Evolutionary conservation across 371 early-diverging fungal genomes (phyloP), one percentile per base, ranked within the genome.

Genomic region (Mucor indicus): DNA sequence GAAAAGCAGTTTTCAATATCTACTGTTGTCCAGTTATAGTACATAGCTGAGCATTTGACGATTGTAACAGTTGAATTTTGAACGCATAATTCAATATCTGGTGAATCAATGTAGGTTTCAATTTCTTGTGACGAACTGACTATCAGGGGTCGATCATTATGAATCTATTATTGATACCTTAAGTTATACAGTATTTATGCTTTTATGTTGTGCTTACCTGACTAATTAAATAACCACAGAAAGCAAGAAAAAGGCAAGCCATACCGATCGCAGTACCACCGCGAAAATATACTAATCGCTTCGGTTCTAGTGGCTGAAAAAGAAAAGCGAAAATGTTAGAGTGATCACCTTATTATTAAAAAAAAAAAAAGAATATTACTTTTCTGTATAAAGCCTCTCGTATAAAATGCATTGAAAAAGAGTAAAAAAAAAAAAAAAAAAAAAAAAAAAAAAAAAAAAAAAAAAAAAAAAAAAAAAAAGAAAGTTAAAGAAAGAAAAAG

Each of bases 61-160:
- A 69, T 31, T 4, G 43, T 48, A 33, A 69, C 17, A 4, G 61
- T 58, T 3, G 69, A 55, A 12, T 54, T 55, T 35, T 69, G 61
- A 20, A 53, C 55, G 19, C 73, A 72, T 19, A 72, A 35, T 43
- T 72, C 73, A 11, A 72, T 44, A 30, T 72, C 63, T 3, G 73
- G 69, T 21, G 64, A 45, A 3, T 53, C 53, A 22, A 48, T 64
- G 1, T 33, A 8, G 1, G 25, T 16, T 3, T 24, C 17, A n/a
- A 72, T 58, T 19, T 50, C 44, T 33, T 69, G 64, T 7, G 57
- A 54, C 9, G 67, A 62, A 13, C 61, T 31, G 36, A 56, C 58
- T n/a, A 69, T 58, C 16, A 72, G 42, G 12, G 69, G 67, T 15
- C 31, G 44, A 38, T 72, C 73, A 21, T 40, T 32, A 29, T 49